These are phyloP conservation scores for Hypholoma sublateritium DNA, from an alignment of 768 basidiomycete species.

Conservation along the genomic window DNA sequence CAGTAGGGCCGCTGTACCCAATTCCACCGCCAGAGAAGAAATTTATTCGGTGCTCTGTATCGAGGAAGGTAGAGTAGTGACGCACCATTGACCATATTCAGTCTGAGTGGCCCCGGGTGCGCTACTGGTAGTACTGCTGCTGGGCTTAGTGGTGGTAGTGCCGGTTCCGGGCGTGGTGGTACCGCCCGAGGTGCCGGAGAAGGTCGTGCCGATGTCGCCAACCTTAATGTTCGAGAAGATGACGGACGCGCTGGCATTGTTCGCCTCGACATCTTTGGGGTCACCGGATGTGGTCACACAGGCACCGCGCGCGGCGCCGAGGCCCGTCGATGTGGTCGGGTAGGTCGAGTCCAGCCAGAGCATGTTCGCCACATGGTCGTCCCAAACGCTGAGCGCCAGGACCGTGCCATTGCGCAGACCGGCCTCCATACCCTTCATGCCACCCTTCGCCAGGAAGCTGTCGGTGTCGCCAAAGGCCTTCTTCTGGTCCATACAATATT, in stretches of 20 bases:
- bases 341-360: constrained; percentile 57
- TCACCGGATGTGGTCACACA: constrained; percentile 46
- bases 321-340: constrained; percentile 34
- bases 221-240: constrained; percentile 54
- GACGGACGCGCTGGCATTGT: constrained; percentile 37
- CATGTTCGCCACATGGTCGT: constrained; percentile 55
- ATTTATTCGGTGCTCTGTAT: not conserved
- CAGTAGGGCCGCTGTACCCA: constrained; percentile 17
- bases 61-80: not conserved
- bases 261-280: constrained; percentile 41
- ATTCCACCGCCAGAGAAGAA: constrained; percentile 18
- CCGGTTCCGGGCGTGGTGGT: constrained; percentile 7
- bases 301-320: constrained; percentile 47
- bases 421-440: constrained; percentile 34
- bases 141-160: constrained; percentile 6
- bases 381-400: constrained; percentile 51
- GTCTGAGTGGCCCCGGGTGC: constrained; percentile 26
- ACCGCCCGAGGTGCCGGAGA: constrained; percentile 8
- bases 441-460: constrained; percentile 40
- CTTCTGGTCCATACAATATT: constrained; percentile 46
- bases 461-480: constrained; percentile 42
- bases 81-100: constrained; percentile 34
- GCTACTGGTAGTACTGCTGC: constrained; percentile 4
- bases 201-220: constrained; percentile 36
- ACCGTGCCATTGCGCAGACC: constrained; percentile 44